Base-by-base conservation (phyloP, 108 stramenopile genomes). In the Pseudonitzschia delicatissima region DNA sequence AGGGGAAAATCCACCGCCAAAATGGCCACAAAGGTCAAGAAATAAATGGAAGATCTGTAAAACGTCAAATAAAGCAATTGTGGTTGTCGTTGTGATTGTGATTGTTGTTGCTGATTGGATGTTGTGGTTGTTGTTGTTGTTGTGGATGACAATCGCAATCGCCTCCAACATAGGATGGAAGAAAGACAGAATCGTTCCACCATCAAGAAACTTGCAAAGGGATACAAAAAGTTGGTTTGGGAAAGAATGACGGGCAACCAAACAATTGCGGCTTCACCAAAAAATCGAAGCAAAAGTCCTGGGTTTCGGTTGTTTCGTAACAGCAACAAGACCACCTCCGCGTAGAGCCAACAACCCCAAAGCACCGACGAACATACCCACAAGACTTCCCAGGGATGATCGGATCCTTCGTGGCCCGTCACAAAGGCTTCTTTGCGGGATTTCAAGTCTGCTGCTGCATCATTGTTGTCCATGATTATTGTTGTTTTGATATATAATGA, bases 1-100 rank as follows among this genome's bases (percentile, higher is more conserved):
- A 96, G 57, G 25, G 77, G 87, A 71, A 96, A 97, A 39, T 96
- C 96, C 0, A 96, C 96, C 9, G 95, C 93, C 28, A 96, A 72
- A 33, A 97, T 97, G 36, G 94, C 94, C 44, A 93, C 73, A 63
- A 90, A 88, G 7, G 97, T 97, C 68, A 95, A 39, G 40, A 85
- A 67, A 57, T 82, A 74, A 6, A 95, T 68, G 11, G 82, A 73
- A 25, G 88, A 71, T 71, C 93, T 78, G 48, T 90, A 87, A 12
- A 76, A 47, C 27, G 93, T 87, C 36, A 93, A 36, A 44, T 53
- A 55, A 62, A 3, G 4, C 21, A 8, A 7, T 63, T 50, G 2
- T 42, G 37, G 50, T 20, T 23, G 18, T 23, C 23, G 50, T 23
- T 4, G 18, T 23, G 26, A 1, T 51, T 7, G 21, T 18, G 28